Conservation (phyloP, 2,329 filamentous ascomycete species). For the Hymenoscyphus fructigenus region DNA sequence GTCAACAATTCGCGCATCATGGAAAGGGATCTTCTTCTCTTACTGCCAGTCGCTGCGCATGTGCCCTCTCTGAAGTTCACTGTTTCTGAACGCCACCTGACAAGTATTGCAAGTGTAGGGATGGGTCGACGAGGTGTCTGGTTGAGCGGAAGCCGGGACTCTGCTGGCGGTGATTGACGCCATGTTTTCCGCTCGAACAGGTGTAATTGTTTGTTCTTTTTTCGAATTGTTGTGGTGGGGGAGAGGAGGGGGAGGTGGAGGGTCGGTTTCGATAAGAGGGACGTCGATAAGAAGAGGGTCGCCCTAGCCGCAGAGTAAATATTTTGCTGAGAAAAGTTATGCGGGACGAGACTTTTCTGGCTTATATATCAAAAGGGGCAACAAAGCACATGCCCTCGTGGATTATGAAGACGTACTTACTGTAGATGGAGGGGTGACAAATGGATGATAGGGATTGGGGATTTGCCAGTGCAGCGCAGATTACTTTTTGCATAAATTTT, state of each 20-base stretch:
- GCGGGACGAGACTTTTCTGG: neutral
- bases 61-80: constrained; percentile 87
- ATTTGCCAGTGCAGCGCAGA: neutral
- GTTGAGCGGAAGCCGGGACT: constrained; percentile 25
- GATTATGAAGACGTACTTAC: too few relatives aligned
- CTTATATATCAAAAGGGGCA: neutral
- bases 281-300: constrained; percentile 10
- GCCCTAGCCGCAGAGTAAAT: neutral
- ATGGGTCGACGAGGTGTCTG: constrained; percentile 55
- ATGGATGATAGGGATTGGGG: neutral
- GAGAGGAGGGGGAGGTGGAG: neutral
- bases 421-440: neutral
- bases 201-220: neutral
- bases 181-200: constrained; percentile 40
- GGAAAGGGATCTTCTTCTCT: constrained; percentile 52
- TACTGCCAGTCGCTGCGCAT: constrained; percentile 99
- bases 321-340: neutral
- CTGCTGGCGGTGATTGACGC: constrained; percentile 47
- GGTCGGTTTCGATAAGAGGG: constrained; percentile 8
- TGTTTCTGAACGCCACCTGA: constrained; percentile 92
- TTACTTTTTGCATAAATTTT: neutral
- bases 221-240: constrained; percentile 4
- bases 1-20: neutral
- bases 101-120: constrained; percentile 99
- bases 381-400: neutral